Conservation (phyloP, 2,329 filamentous ascomycete genomes). For the Trichoderma citrinoviride region DNA sequence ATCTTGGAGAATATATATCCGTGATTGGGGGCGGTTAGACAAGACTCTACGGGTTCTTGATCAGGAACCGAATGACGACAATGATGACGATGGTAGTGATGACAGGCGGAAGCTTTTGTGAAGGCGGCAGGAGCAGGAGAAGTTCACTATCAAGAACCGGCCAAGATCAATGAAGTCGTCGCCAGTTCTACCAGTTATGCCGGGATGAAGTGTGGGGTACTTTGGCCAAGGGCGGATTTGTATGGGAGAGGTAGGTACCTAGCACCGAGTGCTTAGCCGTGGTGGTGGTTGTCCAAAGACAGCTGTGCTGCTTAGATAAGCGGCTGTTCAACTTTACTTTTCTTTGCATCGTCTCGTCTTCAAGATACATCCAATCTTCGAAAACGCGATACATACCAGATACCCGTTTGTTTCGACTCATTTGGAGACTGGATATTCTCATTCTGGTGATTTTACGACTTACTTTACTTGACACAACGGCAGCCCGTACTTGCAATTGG, state of each 20-base stretch:
- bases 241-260: no score
- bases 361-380: neutral
- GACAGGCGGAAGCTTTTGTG: no score
- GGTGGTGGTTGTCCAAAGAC: no score
- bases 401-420: neutral
- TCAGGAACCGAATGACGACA: neutral
- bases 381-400: neutral
- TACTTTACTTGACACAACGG: neutral
- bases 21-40: neutral
- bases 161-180: no score
- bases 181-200: no score
- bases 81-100: neutral
- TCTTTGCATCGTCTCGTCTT: conserved; percentile 2
- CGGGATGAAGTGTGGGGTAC: no score
- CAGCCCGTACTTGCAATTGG: neutral
- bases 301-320: conserved; percentile 1
- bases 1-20: no score
- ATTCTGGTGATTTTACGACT: no score
- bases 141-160: no score
- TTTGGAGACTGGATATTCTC: neutral
- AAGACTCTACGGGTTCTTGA: neutral
- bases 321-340: neutral
- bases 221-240: no score
- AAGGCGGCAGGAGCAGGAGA: neutral
- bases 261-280: no score